A percentile compares a stretch with the other conserved stretches of the same genome.
Conservation (phyloP, 345 rosid species). For the Gossypium herbaceum region DNA sequence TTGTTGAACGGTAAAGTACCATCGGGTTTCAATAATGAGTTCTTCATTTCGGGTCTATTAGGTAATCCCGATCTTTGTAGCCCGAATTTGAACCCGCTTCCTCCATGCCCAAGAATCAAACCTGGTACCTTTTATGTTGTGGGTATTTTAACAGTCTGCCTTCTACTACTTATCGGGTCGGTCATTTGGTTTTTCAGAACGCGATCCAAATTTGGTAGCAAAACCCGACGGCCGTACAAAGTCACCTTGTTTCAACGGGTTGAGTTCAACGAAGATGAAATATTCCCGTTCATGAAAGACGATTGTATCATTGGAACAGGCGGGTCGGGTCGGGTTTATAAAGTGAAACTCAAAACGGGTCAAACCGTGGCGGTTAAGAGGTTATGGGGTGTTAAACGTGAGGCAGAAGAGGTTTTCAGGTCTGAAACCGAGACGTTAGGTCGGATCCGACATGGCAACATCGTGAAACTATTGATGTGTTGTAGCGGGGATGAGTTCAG, state of each 20-base stretch:
- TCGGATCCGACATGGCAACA: conserved; percentile 56
- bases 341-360: conserved; percentile 46
- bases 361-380: conserved; percentile 64
- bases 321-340: conserved; percentile 63
- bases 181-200: conserved; percentile 40
- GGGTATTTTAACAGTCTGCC: conserved; percentile 28
- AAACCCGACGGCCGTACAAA: conserved; percentile 30
- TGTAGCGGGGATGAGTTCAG: conserved; percentile 40
- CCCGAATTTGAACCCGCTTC: conserved; percentile 38
- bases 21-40: conserved; percentile 28
- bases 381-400: conserved; percentile 39
- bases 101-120: conserved; percentile 37
- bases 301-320: conserved; percentile 59
- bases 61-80: conserved; percentile 70
- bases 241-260: conserved; percentile 58
- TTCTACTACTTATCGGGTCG: conserved; percentile 32
- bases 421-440: conserved; percentile 64
- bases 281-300: conserved; percentile 37
- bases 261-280: conserved; percentile 40
- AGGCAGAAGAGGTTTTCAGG: conserved; percentile 33
- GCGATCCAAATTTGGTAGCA: conserved; percentile 26
- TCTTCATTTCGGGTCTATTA: conserved; percentile 36
- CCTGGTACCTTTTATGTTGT: conserved; percentile 25
- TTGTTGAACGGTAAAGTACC: conserved; percentile 52
- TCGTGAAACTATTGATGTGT: conserved; percentile 55